Evolutionary conservation across 805 yeast species (phyloP).

Genomic region (Clavispora vitiphila): DNA sequence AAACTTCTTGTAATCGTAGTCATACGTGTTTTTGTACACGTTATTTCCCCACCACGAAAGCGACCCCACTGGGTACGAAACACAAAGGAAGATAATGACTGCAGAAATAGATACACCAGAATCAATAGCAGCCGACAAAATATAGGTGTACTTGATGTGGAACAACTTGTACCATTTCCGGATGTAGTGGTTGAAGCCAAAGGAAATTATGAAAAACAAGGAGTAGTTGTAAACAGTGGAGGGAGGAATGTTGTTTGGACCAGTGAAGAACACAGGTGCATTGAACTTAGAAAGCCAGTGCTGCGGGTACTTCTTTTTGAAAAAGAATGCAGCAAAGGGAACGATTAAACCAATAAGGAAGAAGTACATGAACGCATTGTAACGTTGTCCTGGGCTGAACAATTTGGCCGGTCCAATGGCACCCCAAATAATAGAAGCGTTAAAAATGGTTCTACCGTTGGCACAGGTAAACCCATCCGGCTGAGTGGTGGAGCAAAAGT

Average conservation of each 20-base stretch:
- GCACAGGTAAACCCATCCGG: slow-evolving; percentile 17
- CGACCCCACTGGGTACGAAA: slow-evolving; percentile 15
- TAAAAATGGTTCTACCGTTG: slow-evolving; percentile 15
- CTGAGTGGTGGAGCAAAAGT: slow-evolving; percentile 13
- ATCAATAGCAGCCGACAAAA: slow-evolving; percentile 14
- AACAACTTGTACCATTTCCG: slow-evolving; percentile 9
- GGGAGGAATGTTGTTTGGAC: slow-evolving; percentile 16
- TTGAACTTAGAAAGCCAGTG: slow-evolving; percentile 4
- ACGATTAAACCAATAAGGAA: slow-evolving; percentile 7
- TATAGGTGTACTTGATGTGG: slow-evolving; percentile 12
- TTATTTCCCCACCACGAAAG: slow-evolving; percentile 15
- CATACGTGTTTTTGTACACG: slow-evolving; percentile 12
- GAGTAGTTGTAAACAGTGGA: slow-evolving; percentile 16
- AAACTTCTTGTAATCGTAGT: slow-evolving; percentile 7
- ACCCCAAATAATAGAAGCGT: slow-evolving; percentile 36
- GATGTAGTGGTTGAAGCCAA: slow-evolving; percentile 11
- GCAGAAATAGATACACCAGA: slow-evolving; percentile 10
- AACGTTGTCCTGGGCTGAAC: slow-evolving; percentile 21
- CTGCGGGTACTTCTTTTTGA: slow-evolving; percentile 3
- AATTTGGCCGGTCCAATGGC: slow-evolving; percentile 21
- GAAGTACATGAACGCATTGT: slow-evolving; percentile 11
- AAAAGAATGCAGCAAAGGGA: slow-evolving; percentile 1
- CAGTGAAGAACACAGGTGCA: slow-evolving; percentile 7
- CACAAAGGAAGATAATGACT: slow-evolving; percentile 6
- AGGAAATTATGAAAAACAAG: slow-evolving; percentile 13